Evolutionary conservation across 176 grass and related monocot genomes (phyloP).

Genomic region (Musa itinerans): DNA sequence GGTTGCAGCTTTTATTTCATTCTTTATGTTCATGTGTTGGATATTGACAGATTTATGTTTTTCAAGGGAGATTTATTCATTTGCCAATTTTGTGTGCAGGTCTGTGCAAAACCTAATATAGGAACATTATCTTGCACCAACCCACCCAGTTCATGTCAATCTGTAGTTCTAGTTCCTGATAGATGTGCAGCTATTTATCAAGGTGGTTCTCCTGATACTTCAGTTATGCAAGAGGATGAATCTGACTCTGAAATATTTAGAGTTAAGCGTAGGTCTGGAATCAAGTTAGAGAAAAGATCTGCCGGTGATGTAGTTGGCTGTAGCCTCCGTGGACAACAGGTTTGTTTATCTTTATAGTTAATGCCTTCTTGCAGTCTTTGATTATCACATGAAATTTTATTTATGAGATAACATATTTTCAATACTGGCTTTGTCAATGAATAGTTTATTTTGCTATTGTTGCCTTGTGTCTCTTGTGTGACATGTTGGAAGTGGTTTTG

Average conservation of each 20-base stretch:
- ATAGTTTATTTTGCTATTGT: too few relatives aligned
- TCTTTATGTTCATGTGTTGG: neutral
- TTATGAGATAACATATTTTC: too few relatives aligned
- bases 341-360: conserved; percentile 15
- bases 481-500: too few relatives aligned
- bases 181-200: conserved; percentile 24
- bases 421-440: too few relatives aligned
- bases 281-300: conserved; percentile 22
- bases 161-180: conserved; percentile 17
- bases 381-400: too few relatives aligned
- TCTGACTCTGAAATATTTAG: conserved; percentile 82
- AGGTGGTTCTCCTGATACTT: conserved; percentile 33
- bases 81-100: conserved; percentile 3
- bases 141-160: conserved; percentile 20
- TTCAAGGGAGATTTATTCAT: neutral
- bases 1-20: neutral
- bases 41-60: neutral
- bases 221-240: conserved; percentile 40
- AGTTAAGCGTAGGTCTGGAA: conserved; percentile 63
- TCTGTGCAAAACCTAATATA: neutral
- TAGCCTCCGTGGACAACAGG: conserved; percentile 51
- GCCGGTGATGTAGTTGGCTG: conserved; percentile 21
- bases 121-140: neutral
- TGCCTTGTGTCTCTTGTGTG: too few relatives aligned
- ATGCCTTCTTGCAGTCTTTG: neutral